Evolutionary conservation across 2,329 filamentous ascomycete genomes (phyloP).

Genomic region (Pseudogymnoascus sp.): DNA sequence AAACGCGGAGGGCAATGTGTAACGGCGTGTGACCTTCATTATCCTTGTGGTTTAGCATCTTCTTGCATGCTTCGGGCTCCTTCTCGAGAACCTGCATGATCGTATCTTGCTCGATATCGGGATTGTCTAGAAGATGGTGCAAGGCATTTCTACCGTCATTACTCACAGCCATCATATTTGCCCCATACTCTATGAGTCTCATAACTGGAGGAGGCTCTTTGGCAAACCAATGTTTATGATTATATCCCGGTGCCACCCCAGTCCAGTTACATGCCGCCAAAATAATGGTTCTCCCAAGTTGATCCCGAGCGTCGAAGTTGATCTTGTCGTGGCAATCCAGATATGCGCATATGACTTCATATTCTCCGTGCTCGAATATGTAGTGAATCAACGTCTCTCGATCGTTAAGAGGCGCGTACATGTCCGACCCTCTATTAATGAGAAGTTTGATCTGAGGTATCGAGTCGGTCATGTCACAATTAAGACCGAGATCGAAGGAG

Average conservation of each 20-base stretch:
- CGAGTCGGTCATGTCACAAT: constrained; percentile 7
- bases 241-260: constrained; percentile 12
- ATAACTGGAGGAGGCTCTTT: constrained; percentile 13
- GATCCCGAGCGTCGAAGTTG: constrained; percentile 19
- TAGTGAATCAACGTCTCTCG: constrained; percentile 13
- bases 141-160: constrained; percentile 16
- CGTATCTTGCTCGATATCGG: constrained; percentile 13
- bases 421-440: constrained; percentile 14
- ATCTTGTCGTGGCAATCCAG: constrained; percentile 14
- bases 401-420: constrained; percentile 11
- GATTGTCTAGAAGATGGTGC: constrained; percentile 19
- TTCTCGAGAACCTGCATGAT: constrained; percentile 17
- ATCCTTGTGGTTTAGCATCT: constrained; percentile 11
- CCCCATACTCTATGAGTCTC: constrained; percentile 13
- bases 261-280: constrained; percentile 18
- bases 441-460: constrained; percentile 13
- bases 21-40: constrained; percentile 11
- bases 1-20: constrained; percentile 12
- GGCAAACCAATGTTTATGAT: constrained; percentile 9
- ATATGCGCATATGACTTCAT: constrained; percentile 12
- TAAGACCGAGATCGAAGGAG: constrained; percentile 11
- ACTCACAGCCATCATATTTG: constrained; percentile 14
- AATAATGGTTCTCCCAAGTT: constrained; percentile 16
- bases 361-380: constrained; percentile 14
- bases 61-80: constrained; percentile 7